Evolutionary conservation across 352 stramenopile species (phyloP).

Genomic region (Pelagophyceae sp.): DNA sequence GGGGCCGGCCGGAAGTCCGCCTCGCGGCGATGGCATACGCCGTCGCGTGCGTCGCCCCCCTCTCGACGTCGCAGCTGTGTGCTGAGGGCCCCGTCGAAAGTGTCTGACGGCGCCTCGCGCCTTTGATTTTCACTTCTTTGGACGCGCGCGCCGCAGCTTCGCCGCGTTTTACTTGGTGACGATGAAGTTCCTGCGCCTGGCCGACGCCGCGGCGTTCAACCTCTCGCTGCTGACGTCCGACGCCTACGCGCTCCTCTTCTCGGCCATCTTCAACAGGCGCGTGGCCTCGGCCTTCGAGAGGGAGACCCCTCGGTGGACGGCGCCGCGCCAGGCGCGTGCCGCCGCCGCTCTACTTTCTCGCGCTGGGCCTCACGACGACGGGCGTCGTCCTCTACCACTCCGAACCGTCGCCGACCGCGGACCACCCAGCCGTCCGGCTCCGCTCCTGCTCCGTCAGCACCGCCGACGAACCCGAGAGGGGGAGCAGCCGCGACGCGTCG

Average conservation of each 20-base stretch:
- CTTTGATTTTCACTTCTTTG: constrained; percentile 30
- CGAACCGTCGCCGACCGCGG: constrained; percentile 1
- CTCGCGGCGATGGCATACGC: constrained; percentile 59
- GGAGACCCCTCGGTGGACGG: constrained; percentile 49
- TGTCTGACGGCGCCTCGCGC: too few relatives aligned
- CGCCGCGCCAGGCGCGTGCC: too few relatives aligned
- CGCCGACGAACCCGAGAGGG: too few relatives aligned
- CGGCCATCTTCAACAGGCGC: constrained; percentile 69
- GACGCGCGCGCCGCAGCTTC: constrained; percentile 38
- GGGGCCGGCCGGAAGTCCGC: constrained; percentile 57
- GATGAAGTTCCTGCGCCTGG: constrained; percentile 63
- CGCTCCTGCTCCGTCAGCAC: too few relatives aligned
- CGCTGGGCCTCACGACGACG: constrained; percentile 54
- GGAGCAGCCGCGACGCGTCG: too few relatives aligned
- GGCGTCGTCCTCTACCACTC: constrained; percentile 13
- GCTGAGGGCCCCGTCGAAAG: too few relatives aligned
- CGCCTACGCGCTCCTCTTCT: constrained; percentile 85
- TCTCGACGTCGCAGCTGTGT: too few relatives aligned
- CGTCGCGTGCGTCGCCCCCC: background rate
- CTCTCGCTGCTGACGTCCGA: constrained; percentile 88
- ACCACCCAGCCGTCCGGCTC: too few relatives aligned
- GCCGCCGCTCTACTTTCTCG: constrained; percentile 70
- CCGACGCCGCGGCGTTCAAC: constrained; percentile 89
- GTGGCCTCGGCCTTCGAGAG: constrained; percentile 70
- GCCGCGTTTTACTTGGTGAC: constrained; percentile 71